Percentiles rank a stretch among this genome's conserved stretches.
phyloP scores from a whole-genome alignment of 2,329 filamentous ascomycete genomes.

The Aspergillus texensis region DNA sequence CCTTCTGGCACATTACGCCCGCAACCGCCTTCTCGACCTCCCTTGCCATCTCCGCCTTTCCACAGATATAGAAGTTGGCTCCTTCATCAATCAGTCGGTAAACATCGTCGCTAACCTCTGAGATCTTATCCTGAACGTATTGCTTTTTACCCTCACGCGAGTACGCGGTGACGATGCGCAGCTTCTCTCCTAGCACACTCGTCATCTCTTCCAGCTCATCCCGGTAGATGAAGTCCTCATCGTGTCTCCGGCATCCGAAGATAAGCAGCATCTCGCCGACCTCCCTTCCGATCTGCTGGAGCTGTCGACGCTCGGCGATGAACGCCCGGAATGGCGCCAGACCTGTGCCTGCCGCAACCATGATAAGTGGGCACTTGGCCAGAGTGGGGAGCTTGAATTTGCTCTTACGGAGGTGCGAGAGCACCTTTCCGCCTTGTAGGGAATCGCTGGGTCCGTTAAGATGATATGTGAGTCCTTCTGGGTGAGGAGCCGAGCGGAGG shows the following conservation, averaged over 20 bases:
- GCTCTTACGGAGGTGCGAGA: slow-evolving; percentile 88
- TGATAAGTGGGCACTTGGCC: slow-evolving; percentile 51
- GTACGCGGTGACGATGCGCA: slow-evolving; percentile 32
- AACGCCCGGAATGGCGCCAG: slow-evolving; percentile 53
- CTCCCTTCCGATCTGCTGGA: slow-evolving; percentile 37
- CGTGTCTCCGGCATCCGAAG: slow-evolving; percentile 43
- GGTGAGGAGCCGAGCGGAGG: slow-evolving; percentile 71
- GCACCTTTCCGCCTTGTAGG: slow-evolving; percentile 85
- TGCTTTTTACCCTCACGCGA: slow-evolving; percentile 24
- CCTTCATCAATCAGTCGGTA: slow-evolving; percentile 40
- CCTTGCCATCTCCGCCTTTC: slow-evolving; percentile 40
- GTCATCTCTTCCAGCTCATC: slow-evolving; percentile 33
- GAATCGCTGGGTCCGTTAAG: slow-evolving; percentile 84
- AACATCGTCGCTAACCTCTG: slow-evolving; percentile 31
- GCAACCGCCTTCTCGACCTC: slow-evolving; percentile 47
- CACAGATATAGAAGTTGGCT: slow-evolving; percentile 47
- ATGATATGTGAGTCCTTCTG: slow-evolving; percentile 78
- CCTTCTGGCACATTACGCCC: slow-evolving; percentile 38
- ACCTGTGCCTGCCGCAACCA: slow-evolving; percentile 56
- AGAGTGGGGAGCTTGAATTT: slow-evolving; percentile 84
- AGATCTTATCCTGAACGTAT: slow-evolving; percentile 47
- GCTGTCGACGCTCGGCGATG: slow-evolving; percentile 43
- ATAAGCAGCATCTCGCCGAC: slow-evolving; percentile 46
- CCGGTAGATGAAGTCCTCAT: slow-evolving; percentile 42
- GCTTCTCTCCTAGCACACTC: slow-evolving; percentile 16